Evolutionary conservation across 2,329 filamentous ascomycete genomes (phyloP), one percentile per base, ranked within the genome.

Genomic region (Drechmeria coniospora): DNA sequence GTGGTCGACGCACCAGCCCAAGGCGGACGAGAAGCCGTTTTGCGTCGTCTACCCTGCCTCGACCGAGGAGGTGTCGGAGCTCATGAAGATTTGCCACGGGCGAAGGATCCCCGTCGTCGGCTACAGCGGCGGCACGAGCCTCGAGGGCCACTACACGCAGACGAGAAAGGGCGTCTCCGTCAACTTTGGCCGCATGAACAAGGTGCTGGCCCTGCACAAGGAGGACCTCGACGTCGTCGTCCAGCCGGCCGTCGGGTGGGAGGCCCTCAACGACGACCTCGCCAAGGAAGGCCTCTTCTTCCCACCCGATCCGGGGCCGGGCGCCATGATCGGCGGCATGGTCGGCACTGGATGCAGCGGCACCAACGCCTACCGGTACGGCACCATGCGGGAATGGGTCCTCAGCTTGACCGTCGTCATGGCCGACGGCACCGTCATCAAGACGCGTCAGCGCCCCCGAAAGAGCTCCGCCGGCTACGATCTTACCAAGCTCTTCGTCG

Each of bases 371-470:
- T 92, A 92, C 57, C 68, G 84, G 32, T 93, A 92, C 50, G 86
- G 84, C 36, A 93, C 84, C 2, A 93, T 93, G 83, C 75, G 81
- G 36, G 84, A 93, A 48, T 93, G 84, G 84, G 86, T 93, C 9
- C 57, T 92, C 14, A 79, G 71, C 29, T 56, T 93, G 39, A 93
- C 84, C 0, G 81, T 92, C 4, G 84, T 93, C 8, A 65, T 93
- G 42, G 84, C 84, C 12, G 86, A 93, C 51, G 84, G 84, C 27
- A 92, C 84, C 1, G 56, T 93, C 28, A 77, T 94, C 56, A 87
- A 86, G 61, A 94, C 86, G 8, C 68, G 80, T 36, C 83, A 92
- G 53, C 69, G 84, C 26, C 83, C 84, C 8, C 70, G 84, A 39
- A 94, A 93, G 62, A 86, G 79, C 44, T 84, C 78, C 30, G 86